Evolutionary conservation across 768 basidiomycete genomes (phyloP), one percentile per base, ranked within the genome.

Genomic region (Exsudoporus frostii): DNA sequence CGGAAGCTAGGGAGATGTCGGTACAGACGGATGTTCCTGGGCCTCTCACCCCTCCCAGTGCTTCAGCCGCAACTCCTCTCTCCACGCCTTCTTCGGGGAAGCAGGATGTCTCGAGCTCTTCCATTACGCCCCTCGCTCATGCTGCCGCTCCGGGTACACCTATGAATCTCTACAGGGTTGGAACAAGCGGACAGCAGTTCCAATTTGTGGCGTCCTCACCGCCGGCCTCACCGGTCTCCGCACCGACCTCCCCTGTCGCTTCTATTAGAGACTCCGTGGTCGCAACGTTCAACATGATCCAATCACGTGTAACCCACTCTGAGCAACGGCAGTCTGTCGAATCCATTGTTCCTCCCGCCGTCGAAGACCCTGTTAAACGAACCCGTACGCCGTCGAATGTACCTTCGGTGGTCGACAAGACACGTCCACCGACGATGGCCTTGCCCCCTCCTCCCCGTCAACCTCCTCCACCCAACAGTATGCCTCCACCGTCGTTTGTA

Each of bases 371-470:
- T 17, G 73, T 56, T 67, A 68, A 64, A 47, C 81, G 86, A 30
- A 76, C 84, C n/a, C 81, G 85, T 39, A 81, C 82, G n/a, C 75
- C 82, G 19, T 84, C 85, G n/a, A 76, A 72, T 61, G 72, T 76
- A 22, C 73, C 80, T 25, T 73, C 77, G 10, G 69, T 77, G 6
- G 78, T 85, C 27, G 88, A 90, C 73, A 92, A 87, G 74, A 81
- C 87, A 17, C 83, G 82, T 48, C 93, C 92, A 42, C 91, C 92
- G 0, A 91, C 84, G 70, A 90, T 92, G 88, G 73, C 82, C 27
- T 73, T 93, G 3, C 90, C 90, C 0, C 90, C 91, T 1, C 90
- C 90, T 4, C 86, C 87, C 7, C 82, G 81, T 51, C 74, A 80
- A 47, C 88, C 90, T 0, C 90, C 90, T 9, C 90, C 90, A 6